Evolutionary conservation across 2,329 filamentous ascomycete species (phyloP).

Genomic region (Colletotrichum orchidophilum): DNA sequence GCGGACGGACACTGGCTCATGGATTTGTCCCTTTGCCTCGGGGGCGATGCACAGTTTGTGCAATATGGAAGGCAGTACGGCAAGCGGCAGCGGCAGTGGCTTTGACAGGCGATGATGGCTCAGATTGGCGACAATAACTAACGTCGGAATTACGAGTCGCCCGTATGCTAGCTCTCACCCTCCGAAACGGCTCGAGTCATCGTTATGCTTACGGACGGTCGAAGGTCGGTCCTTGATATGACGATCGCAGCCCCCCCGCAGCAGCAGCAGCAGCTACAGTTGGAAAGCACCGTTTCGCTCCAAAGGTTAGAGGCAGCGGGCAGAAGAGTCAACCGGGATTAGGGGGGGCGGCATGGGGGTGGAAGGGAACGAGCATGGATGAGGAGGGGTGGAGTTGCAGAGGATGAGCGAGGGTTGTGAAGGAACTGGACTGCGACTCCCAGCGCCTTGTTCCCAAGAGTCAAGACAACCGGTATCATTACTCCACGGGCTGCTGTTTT

Average conservation of each 20-base stretch:
- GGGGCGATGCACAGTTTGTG: slow-evolving; percentile 4
- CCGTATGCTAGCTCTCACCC: slow-evolving; percentile 14
- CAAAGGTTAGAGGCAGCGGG: slow-evolving; percentile 23
- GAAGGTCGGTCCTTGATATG: slow-evolving; percentile 26
- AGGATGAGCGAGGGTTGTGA: not conserved
- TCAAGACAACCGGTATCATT: slow-evolving; percentile 1
- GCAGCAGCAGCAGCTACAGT: slow-evolving; percentile 10
- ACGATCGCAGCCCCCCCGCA: slow-evolving; percentile 2
- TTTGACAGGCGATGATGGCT: not conserved
- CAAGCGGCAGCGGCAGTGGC: not conserved
- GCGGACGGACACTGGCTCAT: not conserved
- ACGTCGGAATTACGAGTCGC: slow-evolving; percentile 20
- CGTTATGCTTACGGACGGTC: slow-evolving; percentile 12
- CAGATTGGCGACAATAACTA: slow-evolving; percentile 26
- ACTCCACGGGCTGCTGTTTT: not conserved
- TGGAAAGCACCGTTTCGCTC: slow-evolving; percentile 25
- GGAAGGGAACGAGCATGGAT: slow-evolving; percentile 9
- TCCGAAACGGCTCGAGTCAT: slow-evolving; percentile 33
- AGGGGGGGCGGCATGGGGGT: slow-evolving; percentile 15
- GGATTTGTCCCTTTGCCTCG: not conserved
- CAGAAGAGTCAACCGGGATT: slow-evolving; percentile 21
- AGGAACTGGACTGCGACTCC: not conserved
- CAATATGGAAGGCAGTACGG: not conserved
- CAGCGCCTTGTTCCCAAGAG: not conserved
- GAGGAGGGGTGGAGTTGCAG: not conserved